Percentiles rank a stretch among this genome's conserved stretches.
phyloP scores from a whole-genome alignment of 768 basidiomycete species.

The Suillus subaureus region DNA sequence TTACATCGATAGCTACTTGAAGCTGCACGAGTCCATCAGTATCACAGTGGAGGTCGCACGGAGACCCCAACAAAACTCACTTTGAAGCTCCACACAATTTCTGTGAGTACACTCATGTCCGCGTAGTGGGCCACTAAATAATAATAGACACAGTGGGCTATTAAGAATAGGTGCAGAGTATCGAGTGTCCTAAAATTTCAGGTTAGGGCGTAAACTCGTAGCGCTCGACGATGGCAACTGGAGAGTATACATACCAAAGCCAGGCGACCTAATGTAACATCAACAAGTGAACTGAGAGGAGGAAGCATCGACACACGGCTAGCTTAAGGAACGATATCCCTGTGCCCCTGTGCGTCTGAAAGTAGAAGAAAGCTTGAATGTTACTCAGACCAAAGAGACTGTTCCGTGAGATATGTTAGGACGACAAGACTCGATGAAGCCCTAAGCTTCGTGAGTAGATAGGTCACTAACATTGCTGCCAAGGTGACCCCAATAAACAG shows the following conservation, averaged over 20 bases:
- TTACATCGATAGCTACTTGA: background rate
- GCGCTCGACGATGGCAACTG: background rate
- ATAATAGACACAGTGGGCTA: background rate
- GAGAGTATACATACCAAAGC: background rate
- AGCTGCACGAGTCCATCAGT: background rate
- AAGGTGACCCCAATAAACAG: background rate
- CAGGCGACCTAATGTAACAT: background rate
- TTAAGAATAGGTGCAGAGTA: background rate
- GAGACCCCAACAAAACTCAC: background rate
- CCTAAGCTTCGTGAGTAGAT: no score
- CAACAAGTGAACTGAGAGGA: background rate
- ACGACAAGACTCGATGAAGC: background rate
- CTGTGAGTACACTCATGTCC: background rate
- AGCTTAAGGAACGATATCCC: background rate
- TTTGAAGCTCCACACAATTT: background rate
- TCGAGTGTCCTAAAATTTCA: background rate
- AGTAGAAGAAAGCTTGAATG: no score
- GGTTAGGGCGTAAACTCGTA: background rate
- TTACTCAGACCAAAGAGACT: conserved; percentile 3
- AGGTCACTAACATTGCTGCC: background rate
- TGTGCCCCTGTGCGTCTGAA: background rate
- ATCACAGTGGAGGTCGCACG: background rate
- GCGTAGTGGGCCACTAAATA: background rate
- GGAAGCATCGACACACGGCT: background rate
- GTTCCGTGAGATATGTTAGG: background rate